These are phyloP conservation scores for Acarospora socialis DNA, from an alignment of 2,329 filamentous ascomycete genomes.

Conservation along the genomic window DNA sequence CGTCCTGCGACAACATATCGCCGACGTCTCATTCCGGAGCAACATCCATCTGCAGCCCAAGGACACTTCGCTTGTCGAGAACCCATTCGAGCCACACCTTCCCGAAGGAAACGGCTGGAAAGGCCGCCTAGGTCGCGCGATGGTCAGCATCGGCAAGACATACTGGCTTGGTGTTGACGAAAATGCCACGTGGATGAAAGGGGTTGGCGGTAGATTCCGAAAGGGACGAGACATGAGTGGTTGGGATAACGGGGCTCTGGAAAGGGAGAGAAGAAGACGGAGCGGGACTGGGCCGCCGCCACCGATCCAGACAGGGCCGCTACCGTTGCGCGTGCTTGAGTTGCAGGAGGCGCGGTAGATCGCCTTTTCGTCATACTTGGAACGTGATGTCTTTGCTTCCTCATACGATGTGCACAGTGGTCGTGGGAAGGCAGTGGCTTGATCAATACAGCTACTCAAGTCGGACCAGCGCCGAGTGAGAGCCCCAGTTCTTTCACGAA, in stretches of 20 bases:
- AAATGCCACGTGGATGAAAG: conserved; percentile 54
- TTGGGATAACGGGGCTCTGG: conserved; percentile 30
- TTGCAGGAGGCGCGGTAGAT: conserved; percentile 8
- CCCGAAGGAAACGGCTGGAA: conserved; percentile 68
- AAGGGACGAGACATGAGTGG: conserved; percentile 28
- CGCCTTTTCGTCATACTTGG: no score
- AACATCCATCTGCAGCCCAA: conserved; percentile 27
- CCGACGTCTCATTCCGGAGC: conserved; percentile 33
- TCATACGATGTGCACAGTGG: no score
- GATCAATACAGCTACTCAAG: no score
- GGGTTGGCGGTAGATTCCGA: conserved; percentile 47
- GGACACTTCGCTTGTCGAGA: conserved; percentile 35
- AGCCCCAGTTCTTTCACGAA: no score
- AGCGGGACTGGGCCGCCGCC: conserved; percentile 41
- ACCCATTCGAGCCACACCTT: conserved; percentile 55
- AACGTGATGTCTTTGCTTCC: no score
- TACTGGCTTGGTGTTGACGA: conserved; percentile 66
- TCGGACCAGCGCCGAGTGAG: no score
- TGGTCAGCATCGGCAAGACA: conserved; percentile 57
- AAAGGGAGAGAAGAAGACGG: conserved; percentile 46
- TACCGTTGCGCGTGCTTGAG: conserved; percentile 9
- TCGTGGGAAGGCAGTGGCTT: no score
- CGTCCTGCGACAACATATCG: conserved; percentile 56
- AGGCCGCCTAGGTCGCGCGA: conserved; percentile 61
- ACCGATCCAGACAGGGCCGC: conserved; percentile 8